These are phyloP conservation scores for Gastrodia elata DNA, from an alignment of 106 monocot genomes.

Conservation along the genomic window DNA sequence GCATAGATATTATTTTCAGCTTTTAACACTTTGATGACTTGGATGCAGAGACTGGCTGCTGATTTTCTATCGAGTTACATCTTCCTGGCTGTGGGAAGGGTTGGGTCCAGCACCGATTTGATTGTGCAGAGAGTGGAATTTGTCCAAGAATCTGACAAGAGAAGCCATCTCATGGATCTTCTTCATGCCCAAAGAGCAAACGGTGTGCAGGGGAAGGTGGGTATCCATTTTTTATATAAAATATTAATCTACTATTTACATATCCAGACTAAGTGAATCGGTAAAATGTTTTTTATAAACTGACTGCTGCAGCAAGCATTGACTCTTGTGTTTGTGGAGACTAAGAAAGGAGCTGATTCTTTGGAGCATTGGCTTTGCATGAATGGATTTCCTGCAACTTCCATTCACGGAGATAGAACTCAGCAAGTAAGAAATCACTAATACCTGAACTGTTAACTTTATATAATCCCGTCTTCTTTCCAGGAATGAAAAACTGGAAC, in stretches of 20 bases:
- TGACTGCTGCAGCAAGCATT: slow-evolving; percentile 34
- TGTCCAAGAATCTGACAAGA: slow-evolving; percentile 46
- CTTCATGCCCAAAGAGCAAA: slow-evolving; percentile 52
- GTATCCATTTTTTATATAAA: background rate
- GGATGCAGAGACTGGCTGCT: slow-evolving; percentile 38
- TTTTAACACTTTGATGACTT: background rate
- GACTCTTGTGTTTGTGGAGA: slow-evolving; percentile 57
- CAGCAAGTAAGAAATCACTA: slow-evolving; percentile 42
- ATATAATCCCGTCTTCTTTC: too few species aligned
- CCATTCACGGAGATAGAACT: slow-evolving; percentile 56
- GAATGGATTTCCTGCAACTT: slow-evolving; percentile 57
- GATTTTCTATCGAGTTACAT: slow-evolving; percentile 49
- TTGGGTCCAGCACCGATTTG: slow-evolving; percentile 59
- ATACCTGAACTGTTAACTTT: too few species aligned
- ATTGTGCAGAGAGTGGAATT: slow-evolving; percentile 57
- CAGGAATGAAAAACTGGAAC: too few species aligned
- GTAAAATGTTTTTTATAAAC: background rate
- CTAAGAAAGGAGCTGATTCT: slow-evolving; percentile 57
- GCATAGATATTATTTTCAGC: too few species aligned
- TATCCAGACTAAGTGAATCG: too few species aligned
- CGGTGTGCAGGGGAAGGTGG: slow-evolving; percentile 50
- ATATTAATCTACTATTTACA: background rate
- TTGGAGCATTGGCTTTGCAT: slow-evolving; percentile 49
- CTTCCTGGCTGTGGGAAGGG: slow-evolving; percentile 57
- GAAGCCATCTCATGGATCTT: slow-evolving; percentile 58